Conservation (phyloP, 208 protist species). For the Trichomonas vaginalis region DNA sequence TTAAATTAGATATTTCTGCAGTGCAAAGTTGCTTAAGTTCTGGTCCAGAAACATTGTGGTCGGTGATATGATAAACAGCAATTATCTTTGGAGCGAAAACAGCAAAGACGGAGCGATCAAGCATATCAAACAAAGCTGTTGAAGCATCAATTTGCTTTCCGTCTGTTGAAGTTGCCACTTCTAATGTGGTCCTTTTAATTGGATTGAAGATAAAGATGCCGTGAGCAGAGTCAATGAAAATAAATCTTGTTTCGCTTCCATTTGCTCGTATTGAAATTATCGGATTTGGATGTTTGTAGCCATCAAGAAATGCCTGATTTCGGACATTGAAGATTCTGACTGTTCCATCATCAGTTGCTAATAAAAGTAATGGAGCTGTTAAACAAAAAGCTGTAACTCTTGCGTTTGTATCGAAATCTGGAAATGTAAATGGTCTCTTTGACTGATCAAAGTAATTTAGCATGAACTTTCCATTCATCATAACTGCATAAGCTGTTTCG, state of each 20-base stretch:
- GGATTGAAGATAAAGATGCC: not conserved
- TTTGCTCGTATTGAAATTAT: not conserved
- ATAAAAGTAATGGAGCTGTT: not conserved
- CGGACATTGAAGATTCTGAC: not conserved
- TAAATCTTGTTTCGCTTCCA: not conserved
- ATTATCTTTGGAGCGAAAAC: not conserved
- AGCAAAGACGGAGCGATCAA: not conserved
- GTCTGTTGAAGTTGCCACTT: too few species aligned
- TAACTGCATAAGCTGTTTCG: not conserved
- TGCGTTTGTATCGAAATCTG: not conserved
- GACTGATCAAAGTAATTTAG: not conserved
- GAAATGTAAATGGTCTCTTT: not conserved
- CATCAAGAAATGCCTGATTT: not conserved
- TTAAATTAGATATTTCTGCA: not conserved
- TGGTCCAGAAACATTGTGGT: not conserved
- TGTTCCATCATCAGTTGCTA: constrained; percentile 1
- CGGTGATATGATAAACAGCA: not conserved
- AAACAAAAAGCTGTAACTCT: not conserved
- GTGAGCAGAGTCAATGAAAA: not conserved
- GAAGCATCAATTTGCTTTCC: not conserved
- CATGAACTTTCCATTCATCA: not conserved
- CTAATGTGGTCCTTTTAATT: not conserved
- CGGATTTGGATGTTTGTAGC: not conserved
- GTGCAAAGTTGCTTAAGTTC: not conserved
- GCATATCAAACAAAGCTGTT: not conserved